phyloP scores from a whole-genome alignment of 768 basidiomycete species.

The Panus rudis region DNA sequence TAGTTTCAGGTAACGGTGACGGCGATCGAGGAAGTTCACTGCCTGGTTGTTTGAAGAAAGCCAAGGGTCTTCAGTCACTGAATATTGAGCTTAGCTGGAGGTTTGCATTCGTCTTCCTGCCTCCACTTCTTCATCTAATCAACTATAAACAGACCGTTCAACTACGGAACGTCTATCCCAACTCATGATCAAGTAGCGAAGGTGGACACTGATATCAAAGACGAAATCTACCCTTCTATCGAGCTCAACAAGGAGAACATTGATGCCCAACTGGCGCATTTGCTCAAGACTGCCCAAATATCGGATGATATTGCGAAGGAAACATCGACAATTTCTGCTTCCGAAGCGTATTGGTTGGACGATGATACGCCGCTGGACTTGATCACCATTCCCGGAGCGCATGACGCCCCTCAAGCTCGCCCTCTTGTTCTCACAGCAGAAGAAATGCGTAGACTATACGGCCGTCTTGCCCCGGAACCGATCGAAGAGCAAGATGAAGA shows the following conservation, averaged over 20 bases:
- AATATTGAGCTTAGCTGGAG: slow-evolving; percentile 61
- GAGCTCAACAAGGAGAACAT: slow-evolving; percentile 1
- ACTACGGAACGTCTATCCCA: slow-evolving; percentile 17
- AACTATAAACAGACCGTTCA: slow-evolving; percentile 20
- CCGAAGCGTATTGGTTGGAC: background rate
- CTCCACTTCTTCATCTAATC: background rate
- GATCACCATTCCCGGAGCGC: too few relatives aligned
- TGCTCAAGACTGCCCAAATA: too few relatives aligned
- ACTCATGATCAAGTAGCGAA: slow-evolving; percentile 21
- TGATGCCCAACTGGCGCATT: background rate
- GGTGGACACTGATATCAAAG: slow-evolving; percentile 5
- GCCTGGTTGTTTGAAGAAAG: slow-evolving; percentile 39
- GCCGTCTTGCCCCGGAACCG: too few relatives aligned
- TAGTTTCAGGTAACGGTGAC: background rate
- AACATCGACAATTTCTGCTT: slow-evolving; percentile 1
- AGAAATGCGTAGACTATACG: too few relatives aligned
- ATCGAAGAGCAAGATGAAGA: too few relatives aligned
- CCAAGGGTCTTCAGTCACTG: slow-evolving; percentile 52
- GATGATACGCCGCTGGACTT: slow-evolving; percentile 5
- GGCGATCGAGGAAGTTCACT: background rate
- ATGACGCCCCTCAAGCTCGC: too few relatives aligned
- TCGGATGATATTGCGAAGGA: background rate
- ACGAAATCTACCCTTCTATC: slow-evolving; percentile 4
- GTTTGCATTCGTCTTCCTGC: slow-evolving; percentile 30
- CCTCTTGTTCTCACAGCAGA: too few relatives aligned